phyloP scores from a whole-genome alignment of 768 basidiomycete species.

The Pleurotus sapidus region DNA sequence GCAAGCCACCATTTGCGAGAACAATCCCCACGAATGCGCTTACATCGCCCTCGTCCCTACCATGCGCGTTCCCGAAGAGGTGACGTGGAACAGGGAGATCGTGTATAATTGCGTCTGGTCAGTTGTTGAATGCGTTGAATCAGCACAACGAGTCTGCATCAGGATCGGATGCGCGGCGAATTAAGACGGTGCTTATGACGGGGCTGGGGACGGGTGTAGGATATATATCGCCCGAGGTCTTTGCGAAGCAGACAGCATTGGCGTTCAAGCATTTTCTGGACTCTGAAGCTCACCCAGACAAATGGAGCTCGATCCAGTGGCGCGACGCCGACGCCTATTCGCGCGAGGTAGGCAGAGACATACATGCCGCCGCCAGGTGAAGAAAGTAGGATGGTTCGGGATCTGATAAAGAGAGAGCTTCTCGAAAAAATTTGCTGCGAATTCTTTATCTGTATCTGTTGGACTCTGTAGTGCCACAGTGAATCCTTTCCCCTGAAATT shows the following conservation, averaged over 20 bases:
- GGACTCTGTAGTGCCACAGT: too few relatives aligned
- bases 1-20: slow-evolving; percentile 9
- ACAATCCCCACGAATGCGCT: slow-evolving; percentile 16
- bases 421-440: too few relatives aligned
- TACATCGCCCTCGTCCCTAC: slow-evolving; percentile 23
- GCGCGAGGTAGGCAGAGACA: slow-evolving; percentile 4
- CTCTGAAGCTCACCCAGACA: slow-evolving; percentile 5
- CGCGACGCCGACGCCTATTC: background rate
- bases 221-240: slow-evolving; percentile 4
- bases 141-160: slow-evolving; percentile 5
- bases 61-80: slow-evolving; percentile 23
- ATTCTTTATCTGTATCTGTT: too few relatives aligned
- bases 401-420: too few relatives aligned
- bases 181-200: slow-evolving; percentile 8
- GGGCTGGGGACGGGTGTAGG: slow-evolving; percentile 12
- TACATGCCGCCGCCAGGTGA: too few relatives aligned
- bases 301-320: slow-evolving; percentile 9
- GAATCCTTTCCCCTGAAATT: too few relatives aligned
- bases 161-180: background rate
- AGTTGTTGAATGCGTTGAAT: slow-evolving; percentile 6
- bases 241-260: slow-evolving; percentile 7
- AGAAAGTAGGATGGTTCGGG: too few relatives aligned
- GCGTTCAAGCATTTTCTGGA: slow-evolving; percentile 10
- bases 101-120: slow-evolving; percentile 26
- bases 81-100: slow-evolving; percentile 22